phyloP scores from a whole-genome alignment of 345 rosid species.

The Euphorbia tirucalli region DNA sequence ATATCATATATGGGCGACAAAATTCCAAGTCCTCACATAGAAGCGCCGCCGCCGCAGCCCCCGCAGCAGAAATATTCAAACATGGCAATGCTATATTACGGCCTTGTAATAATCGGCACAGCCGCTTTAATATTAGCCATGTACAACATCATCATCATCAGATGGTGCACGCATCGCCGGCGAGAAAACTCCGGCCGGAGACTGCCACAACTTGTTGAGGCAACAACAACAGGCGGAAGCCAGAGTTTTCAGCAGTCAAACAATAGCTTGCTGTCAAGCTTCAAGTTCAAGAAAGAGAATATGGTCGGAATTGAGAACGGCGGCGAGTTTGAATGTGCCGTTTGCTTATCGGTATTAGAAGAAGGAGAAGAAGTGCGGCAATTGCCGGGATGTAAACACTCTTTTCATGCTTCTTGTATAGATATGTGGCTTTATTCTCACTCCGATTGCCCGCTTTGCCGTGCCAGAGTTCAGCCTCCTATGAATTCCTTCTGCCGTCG shows the following conservation, averaged over 20 bases:
- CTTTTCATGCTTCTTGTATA: conserved; percentile 38
- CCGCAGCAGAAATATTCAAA: conserved; percentile 19
- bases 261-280: conserved; percentile 14
- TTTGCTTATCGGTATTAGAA: conserved; percentile 38
- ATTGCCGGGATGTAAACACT: conserved; percentile 36
- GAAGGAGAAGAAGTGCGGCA: conserved; percentile 40
- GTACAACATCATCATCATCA: conserved; percentile 39
- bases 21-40: background rate
- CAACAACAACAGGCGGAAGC: background rate
- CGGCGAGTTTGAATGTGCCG: conserved; percentile 31
- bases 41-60: conserved; percentile 17
- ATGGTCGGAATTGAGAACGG: background rate
- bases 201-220: background rate
- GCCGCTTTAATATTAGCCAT: conserved; percentile 29
- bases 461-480: conserved; percentile 18
- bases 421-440: conserved; percentile 46
- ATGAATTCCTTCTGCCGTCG: background rate
- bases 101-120: conserved; percentile 38
- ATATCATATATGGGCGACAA: conserved; percentile 22
- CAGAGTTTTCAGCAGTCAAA: background rate
- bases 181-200: background rate
- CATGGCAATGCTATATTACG: conserved; percentile 48
- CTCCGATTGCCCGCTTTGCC: conserved; percentile 42
- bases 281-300: conserved; percentile 24
- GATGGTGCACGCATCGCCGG: conserved; percentile 15